These are phyloP conservation scores for Sporodiniella umbellata DNA, from an alignment of 371 early-diverging fungal genomes.

Conservation along the genomic window DNA sequence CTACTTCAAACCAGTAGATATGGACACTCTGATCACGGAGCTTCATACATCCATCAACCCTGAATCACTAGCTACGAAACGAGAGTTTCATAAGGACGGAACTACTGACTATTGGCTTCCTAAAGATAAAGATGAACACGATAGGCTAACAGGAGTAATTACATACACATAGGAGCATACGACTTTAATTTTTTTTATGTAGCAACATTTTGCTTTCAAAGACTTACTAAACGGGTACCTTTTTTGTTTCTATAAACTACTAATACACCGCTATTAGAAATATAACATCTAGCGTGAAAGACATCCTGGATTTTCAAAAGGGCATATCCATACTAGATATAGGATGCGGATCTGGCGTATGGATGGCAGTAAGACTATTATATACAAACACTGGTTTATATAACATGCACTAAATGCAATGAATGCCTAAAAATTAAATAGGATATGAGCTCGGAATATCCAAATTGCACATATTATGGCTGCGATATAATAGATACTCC, in stretches of 20 bases:
- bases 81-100: constrained; percentile 17
- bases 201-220: constrained; percentile 37
- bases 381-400: no score
- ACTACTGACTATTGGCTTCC: constrained; percentile 22
- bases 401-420: no score
- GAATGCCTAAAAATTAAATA: no score
- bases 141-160: constrained; percentile 19
- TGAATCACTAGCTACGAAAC: no score
- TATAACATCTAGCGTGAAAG: background rate
- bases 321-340: constrained; percentile 4
- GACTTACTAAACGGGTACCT: constrained; percentile 26
- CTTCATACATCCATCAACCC: no score
- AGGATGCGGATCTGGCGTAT: constrained; percentile 11
- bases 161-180: no score
- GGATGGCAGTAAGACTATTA: constrained; percentile 7
- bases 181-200: background rate
- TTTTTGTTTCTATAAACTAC: no score
- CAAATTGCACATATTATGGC: constrained; percentile 6
- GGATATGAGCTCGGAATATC: constrained; percentile 19
- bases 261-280: no score
- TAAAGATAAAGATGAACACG: constrained; percentile 24
- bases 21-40: no score
- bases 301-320: background rate
- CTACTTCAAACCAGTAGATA: no score
- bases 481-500: constrained; percentile 7